These are phyloP conservation scores for Actinomortierella wolfii DNA, from an alignment of 371 early-diverging fungal species.

Conservation along the genomic window DNA sequence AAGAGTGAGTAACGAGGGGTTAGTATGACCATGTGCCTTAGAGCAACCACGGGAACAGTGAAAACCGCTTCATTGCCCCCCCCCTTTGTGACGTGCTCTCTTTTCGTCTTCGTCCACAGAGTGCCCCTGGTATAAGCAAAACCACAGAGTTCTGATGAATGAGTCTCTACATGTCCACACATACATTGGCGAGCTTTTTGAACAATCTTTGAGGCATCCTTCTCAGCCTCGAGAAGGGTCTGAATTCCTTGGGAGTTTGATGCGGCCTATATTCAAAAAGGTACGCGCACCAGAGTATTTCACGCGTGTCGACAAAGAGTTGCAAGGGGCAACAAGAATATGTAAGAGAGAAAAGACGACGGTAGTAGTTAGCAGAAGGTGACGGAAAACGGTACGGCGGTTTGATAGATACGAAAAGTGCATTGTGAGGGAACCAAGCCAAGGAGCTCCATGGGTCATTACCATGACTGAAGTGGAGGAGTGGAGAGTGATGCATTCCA, in stretches of 20 bases:
- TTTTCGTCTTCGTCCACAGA: background rate
- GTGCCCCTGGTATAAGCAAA: too few species aligned
- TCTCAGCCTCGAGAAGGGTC: conserved; percentile 85
- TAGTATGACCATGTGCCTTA: background rate
- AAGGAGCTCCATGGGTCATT: too few species aligned
- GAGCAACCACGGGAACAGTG: background rate
- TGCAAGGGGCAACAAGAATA: too few species aligned
- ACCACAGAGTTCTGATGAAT: background rate
- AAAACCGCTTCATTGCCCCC: background rate
- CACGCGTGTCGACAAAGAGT: too few species aligned
- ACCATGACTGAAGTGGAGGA: too few species aligned
- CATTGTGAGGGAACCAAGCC: too few species aligned
- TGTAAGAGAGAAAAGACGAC: too few species aligned
- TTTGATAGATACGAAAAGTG: too few species aligned
- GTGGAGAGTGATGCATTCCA: too few species aligned
- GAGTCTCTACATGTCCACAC: background rate
- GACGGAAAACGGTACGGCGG: too few species aligned
- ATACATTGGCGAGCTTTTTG: conserved; percentile 92
- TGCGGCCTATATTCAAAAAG: conserved; percentile 69
- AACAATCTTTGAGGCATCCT: conserved; percentile 90
- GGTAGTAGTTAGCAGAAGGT: too few species aligned
- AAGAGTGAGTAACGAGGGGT: conserved; percentile 3
- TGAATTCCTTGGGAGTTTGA: conserved; percentile 84
- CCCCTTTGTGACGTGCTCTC: background rate
- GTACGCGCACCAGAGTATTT: too few species aligned